Percentiles rank a stretch among this genome's conserved stretches.
phyloP scores from a whole-genome alignment of 2,329 filamentous ascomycete species.

The Aspergillus unguis region DNA sequence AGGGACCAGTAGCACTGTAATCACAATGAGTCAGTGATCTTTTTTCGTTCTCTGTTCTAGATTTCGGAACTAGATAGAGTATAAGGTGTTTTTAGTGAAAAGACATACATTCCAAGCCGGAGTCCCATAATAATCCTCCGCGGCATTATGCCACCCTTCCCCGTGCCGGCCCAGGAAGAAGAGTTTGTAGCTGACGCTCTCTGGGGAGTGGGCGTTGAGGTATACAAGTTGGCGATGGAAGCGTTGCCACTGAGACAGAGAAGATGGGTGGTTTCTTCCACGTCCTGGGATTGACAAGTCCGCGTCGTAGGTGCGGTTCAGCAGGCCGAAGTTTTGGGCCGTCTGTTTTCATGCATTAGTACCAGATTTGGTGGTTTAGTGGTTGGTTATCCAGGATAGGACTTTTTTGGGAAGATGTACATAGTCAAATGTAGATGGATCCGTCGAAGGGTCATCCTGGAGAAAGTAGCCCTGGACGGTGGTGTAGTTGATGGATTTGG shows the following conservation, averaged over 20 bases:
- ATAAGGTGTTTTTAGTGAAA: too few relatives aligned
- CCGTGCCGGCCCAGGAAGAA: conserved; percentile 60
- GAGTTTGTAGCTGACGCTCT: conserved; percentile 51
- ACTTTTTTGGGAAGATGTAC: conserved; percentile 24
- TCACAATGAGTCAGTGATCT: not conserved
- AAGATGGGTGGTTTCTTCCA: not conserved
- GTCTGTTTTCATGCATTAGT: conserved; percentile 26
- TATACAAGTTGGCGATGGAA: conserved; percentile 48
- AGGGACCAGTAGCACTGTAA: conserved; percentile 57
- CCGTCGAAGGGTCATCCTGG: conserved; percentile 47
- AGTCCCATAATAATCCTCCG: conserved; percentile 57
- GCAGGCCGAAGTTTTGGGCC: conserved; percentile 47
- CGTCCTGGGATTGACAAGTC: conserved; percentile 22
- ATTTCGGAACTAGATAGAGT: not conserved
- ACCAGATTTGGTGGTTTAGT: not conserved
- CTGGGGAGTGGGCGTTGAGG: conserved; percentile 43
- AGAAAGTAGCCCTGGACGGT: conserved; percentile 49
- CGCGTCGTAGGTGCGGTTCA: conserved; percentile 45
- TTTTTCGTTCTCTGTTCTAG: not conserved
- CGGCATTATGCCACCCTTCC: conserved; percentile 60
- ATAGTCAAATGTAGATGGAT: conserved; percentile 47
- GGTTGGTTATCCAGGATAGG: not conserved
- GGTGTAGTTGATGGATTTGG: conserved; percentile 32
- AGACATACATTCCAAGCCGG: conserved; percentile 55
- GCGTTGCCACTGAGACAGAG: conserved; percentile 54